Conservation (phyloP, 208 protist genomes). For the Leishmania aethiopica region DNA sequence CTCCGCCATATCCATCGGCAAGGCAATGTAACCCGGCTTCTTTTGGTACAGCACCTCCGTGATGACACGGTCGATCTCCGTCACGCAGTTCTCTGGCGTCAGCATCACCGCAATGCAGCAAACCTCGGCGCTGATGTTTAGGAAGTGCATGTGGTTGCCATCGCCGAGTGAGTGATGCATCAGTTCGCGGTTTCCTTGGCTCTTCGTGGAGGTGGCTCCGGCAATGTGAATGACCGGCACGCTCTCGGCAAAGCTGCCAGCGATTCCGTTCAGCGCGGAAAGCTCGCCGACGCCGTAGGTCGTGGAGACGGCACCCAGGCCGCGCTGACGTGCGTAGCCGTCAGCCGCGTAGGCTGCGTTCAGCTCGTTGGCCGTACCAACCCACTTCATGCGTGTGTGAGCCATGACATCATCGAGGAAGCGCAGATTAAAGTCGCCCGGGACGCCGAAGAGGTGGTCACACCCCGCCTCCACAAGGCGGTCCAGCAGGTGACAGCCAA, state of each 20-base stretch:
- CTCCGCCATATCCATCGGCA: slow-evolving; percentile 46
- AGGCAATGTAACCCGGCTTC: slow-evolving; percentile 53
- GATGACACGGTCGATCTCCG: slow-evolving; percentile 61
- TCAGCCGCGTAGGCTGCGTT: slow-evolving; percentile 65
- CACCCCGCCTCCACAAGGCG: slow-evolving; percentile 47
- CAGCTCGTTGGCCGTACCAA: slow-evolving; percentile 62
- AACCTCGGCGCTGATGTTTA: slow-evolving; percentile 38
- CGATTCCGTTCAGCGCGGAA: slow-evolving; percentile 46
- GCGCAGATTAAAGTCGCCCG: slow-evolving; percentile 68
- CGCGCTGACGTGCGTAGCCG: slow-evolving; percentile 49
- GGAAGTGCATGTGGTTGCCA: slow-evolving; percentile 48
- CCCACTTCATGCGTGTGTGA: slow-evolving; percentile 50
- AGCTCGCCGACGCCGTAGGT: slow-evolving; percentile 65
- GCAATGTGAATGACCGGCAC: slow-evolving; percentile 62
- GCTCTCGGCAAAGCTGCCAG: slow-evolving; percentile 38
- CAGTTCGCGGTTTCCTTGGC: slow-evolving; percentile 31
- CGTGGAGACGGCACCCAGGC: slow-evolving; percentile 43
- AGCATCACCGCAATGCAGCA: slow-evolving; percentile 45
- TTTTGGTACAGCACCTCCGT: slow-evolving; percentile 50
- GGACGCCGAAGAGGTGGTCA: slow-evolving; percentile 60
- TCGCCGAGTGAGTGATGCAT: slow-evolving; percentile 63
- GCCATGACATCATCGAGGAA: slow-evolving; percentile 67
- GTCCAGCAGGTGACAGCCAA: slow-evolving; percentile 63
- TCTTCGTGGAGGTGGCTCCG: slow-evolving; percentile 31
- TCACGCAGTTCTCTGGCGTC: slow-evolving; percentile 45